Base-by-base conservation (phyloP, 192 early-diverging fungal species). In the Mortierella alpina region DNA sequence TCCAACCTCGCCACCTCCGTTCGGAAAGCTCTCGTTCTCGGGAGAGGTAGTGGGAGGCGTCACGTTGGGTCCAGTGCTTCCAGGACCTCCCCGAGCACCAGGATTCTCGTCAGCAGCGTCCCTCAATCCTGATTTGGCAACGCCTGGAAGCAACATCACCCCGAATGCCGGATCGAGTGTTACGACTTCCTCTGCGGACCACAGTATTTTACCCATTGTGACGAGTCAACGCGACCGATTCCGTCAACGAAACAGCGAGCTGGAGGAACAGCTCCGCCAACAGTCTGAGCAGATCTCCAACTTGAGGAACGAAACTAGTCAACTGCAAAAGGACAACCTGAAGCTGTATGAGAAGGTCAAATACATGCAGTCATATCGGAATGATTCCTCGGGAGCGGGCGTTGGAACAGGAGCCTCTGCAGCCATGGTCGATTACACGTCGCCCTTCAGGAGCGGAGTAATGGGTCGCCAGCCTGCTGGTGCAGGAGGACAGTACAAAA, bases 161-260 rank as follows among this genome's bases (percentile, higher is more conserved):
- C 23, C 70, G 10, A 41, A 56, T 17, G 57, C 40, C 4, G 59
- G 58, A 10, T 66, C 65, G 23, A n/a, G 55, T 13, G 66, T 59
- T 6, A 31, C 64, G 2, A 13, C 71, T 31, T 62, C 74, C 7
- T 47, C 59, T 10, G 83, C 75, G 1, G 82, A 82, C 15, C 70
- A 82, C 57, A 84, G 78, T 51, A 94, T 98, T 50, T 73, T 97
- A 20, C 93, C 93, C 3, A 96, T 98, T 60, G 86, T 98, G 9
- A 94, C 95, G 0, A 87, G 90, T 41, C 97, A 98, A 75, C 88
- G 97, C 45, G 94, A 98, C 78, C 79, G 97, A 41, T 97, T 96
- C 88, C 86, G 94, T 46, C 93, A 96, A 72, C 85, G 94, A 39
- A 95, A 95, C 81, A 84, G 85, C n/a, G 95, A 97, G 67, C 84